A percentile compares a stretch with the other conserved stretches of the same genome.
Evolutionary conservation across 768 basidiomycete species (phyloP).

Genomic region (Pleurotus salmoneostramineus): DNA sequence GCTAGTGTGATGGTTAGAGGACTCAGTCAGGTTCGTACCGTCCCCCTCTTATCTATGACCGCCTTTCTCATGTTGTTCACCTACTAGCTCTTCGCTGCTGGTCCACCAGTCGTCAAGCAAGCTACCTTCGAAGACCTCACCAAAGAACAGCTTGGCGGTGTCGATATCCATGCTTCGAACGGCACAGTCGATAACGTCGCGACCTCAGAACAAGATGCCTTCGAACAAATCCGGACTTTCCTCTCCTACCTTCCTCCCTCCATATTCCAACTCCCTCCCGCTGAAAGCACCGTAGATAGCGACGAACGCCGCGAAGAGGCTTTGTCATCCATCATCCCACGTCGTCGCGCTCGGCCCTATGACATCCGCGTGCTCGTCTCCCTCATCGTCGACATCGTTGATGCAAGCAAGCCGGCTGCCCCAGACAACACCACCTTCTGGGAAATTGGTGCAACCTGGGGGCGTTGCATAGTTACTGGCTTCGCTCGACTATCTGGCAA

Average conservation of each 20-base stretch:
- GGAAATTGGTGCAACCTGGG: slow-evolving; percentile 35
- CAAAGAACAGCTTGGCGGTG: slow-evolving; percentile 30
- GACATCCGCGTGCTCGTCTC: slow-evolving; percentile 31
- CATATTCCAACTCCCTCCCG: slow-evolving; percentile 30
- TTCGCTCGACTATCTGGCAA: slow-evolving; percentile 32
- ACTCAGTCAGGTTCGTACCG: slow-evolving; percentile 22
- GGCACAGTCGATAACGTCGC: slow-evolving; percentile 34
- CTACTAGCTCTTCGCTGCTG: slow-evolving; percentile 25
- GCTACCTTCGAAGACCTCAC: slow-evolving; percentile 32
- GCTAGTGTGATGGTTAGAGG: slow-evolving; percentile 37
- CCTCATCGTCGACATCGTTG: slow-evolving; percentile 24
- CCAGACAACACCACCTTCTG: slow-evolving; percentile 23
- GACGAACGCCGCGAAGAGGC: slow-evolving; percentile 28
- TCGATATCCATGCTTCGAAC: slow-evolving; percentile 32
- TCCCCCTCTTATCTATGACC: background rate
- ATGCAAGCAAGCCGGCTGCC: slow-evolving; percentile 11
- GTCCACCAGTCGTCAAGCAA: slow-evolving; percentile 32
- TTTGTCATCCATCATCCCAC: slow-evolving; percentile 30
- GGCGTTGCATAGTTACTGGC: slow-evolving; percentile 31
- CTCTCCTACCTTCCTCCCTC: slow-evolving; percentile 38
- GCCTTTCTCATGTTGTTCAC: background rate
- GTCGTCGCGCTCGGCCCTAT: slow-evolving; percentile 29
- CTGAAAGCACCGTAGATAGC: slow-evolving; percentile 18
- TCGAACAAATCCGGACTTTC: slow-evolving; percentile 28
- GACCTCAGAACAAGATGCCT: slow-evolving; percentile 31